A percentile compares a stretch with the other conserved stretches of the same genome.
These are phyloP conservation scores for Rhinocladiella similis DNA, from an alignment of 2,329 filamentous ascomycete genomes.

Conservation along the genomic window DNA sequence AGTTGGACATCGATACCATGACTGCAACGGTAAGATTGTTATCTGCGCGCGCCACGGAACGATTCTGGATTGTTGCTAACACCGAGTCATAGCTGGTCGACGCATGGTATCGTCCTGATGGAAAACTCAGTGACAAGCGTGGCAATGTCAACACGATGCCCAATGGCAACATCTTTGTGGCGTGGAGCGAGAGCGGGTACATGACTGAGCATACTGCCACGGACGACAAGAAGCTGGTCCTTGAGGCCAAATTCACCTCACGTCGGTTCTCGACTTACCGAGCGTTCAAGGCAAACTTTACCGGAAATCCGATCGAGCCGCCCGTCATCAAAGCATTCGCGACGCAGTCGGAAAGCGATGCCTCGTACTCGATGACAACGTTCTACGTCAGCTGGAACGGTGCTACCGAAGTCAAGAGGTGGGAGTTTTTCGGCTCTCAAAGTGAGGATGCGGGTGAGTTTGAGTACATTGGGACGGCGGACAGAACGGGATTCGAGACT, in stretches of 20 bases:
- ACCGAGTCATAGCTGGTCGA: constrained; percentile 30
- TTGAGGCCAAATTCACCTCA: constrained; percentile 51
- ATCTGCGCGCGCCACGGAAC: constrained; percentile 5
- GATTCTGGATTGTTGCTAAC: no score
- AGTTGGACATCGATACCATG: constrained; percentile 39
- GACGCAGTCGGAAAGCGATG: not conserved
- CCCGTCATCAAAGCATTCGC: constrained; percentile 21
- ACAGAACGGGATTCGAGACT: constrained; percentile 4
- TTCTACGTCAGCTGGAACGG: constrained; percentile 49
- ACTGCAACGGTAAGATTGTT: constrained; percentile 46
- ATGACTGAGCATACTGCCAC: constrained; percentile 47
- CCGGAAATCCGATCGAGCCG: constrained; percentile 44
- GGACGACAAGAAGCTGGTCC: constrained; percentile 41
- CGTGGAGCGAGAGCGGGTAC: constrained; percentile 51
- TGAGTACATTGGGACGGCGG: not conserved
- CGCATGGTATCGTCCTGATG: constrained; percentile 5
- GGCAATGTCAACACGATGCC: constrained; percentile 31
- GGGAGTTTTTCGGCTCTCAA: constrained; percentile 15
- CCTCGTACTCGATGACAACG: constrained; percentile 1
- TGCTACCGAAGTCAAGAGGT: constrained; percentile 39
- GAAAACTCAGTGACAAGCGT: not conserved
- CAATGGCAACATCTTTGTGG: constrained; percentile 46
- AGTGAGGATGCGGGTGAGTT: not conserved
- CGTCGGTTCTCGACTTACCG: constrained; percentile 53
- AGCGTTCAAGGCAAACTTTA: constrained; percentile 54